Conservation (phyloP, 208 protist genomes). For the Trichomonas gallinae region DNA sequence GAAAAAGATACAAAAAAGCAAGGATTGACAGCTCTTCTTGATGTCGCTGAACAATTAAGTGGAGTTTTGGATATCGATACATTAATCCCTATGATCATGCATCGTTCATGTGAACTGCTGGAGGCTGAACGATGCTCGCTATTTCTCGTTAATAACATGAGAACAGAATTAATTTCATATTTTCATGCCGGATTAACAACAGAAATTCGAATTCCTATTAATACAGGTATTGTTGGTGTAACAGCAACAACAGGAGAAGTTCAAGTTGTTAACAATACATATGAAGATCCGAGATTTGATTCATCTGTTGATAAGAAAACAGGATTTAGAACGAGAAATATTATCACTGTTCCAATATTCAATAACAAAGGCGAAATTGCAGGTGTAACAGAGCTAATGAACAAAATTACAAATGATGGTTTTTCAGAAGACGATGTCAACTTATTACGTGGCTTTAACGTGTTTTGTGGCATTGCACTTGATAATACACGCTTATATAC, state of each 20-base stretch:
- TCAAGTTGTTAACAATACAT: slow-evolving; percentile 45
- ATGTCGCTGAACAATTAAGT: neutral
- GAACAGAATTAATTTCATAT: neutral
- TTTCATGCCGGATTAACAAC: neutral
- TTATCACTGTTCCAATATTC: neutral
- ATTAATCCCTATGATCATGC: neutral
- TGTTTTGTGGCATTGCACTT: neutral
- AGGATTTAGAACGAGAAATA: neutral
- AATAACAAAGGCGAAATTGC: slow-evolving; percentile 36
- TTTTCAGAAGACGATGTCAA: slow-evolving; percentile 26
- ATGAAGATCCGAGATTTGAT: slow-evolving; percentile 41
- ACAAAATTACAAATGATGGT: slow-evolving; percentile 29
- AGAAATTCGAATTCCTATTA: slow-evolving; percentile 25
- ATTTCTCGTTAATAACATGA: neutral
- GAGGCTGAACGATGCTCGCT: neutral
- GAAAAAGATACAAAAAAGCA: neutral
- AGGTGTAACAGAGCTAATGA: slow-evolving; percentile 43
- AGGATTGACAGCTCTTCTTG: neutral
- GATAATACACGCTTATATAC: neutral
- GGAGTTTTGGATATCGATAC: neutral
- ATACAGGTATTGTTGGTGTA: slow-evolving; percentile 28
- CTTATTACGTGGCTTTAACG: slow-evolving; percentile 20
- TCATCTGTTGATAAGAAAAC: neutral
- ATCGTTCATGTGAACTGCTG: neutral
- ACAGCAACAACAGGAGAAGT: slow-evolving; percentile 35